Base-by-base conservation (phyloP, 2,329 filamentous ascomycete species). In the Epichloe sylvatica region DNA sequence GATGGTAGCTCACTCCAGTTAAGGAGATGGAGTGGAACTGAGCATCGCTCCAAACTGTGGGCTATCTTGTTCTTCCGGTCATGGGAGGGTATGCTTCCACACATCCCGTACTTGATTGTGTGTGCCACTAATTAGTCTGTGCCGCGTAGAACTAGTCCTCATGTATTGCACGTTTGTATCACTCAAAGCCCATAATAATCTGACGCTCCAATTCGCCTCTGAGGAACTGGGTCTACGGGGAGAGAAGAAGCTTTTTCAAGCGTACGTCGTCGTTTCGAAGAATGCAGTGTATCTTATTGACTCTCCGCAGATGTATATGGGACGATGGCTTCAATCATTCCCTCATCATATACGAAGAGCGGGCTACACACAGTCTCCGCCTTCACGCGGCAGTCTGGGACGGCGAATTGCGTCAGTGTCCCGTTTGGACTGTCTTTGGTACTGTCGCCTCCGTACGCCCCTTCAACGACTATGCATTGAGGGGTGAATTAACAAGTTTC, bases 361-460 rank as follows among this genome's bases (percentile, higher is more conserved):
- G 54, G 1, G 62, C 68, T 23, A 75, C 72, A 1, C 62, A 65
- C 9, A 72, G 71, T 2, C 51, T 76, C 2, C 73, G 79, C 12
- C 70, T 83, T 0, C 77, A 80, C 45, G 75, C 76, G 12, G 69
- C 74, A 1, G 71, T 78, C 0, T 73, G 70, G 67, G 71, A 74
- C n/a, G 78, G 76, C 2, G 70, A 74, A 47, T 58, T 80, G 46
- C 67, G 65, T 33, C 67, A 67, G 46, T 79, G 76, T 55, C 79
- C 78, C 1, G 70, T 83, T 8, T 83, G 79, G 79, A 82, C 78
- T 2, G 78, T 78, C 2, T 83, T 83, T 56, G 65, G 78, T 80
- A 65, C 25, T 72, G 54, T 21, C 9, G 17, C 33, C 5, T 33
- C 17, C 2, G 30, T 13, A 8, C 0, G 30, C 30, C 30, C 30